Base-by-base conservation (phyloP, 805 yeast species). In the Yamadazyma philogaea region DNA sequence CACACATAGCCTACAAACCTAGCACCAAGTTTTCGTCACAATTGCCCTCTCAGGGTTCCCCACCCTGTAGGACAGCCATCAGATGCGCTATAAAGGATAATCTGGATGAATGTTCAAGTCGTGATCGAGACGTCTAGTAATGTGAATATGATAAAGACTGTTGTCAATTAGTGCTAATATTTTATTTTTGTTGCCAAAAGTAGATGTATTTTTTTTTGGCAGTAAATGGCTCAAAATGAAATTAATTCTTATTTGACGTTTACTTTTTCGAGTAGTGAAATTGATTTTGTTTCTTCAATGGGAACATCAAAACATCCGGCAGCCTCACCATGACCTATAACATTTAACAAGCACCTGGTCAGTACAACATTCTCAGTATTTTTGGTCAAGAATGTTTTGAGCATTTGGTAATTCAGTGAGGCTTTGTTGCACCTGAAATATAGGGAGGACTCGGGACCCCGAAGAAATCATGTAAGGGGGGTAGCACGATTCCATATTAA, bases 1-100 rank as follows among this genome's bases (percentile, higher is more conserved):
- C 19, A 21, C 36, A 24, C 36, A 33, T 33, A 33, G 36, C 36
- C 36, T 33, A 33, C 20, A 33, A 24, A 16, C 36, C 18, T 33
- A 18, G 24, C 21, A 20, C 36, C 14, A 33, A 33, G 11, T 19
- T 11, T 18, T 18, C 20, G n/a, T n/a, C n/a, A 16, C 17, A 14
- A 18, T 33, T 19, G 19, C 19, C 36, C 36, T 14, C 21, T 11
- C 36, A 33, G 36, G 36, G 36, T 33, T 33, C n/a, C 36, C 28
- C 10, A 24, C 10, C 28, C 10, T 11, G 12, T n/a, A 5, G 12
- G 28, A 11, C 28, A 24, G 10, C n/a, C 12, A n/a, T 24, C 10
- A 11, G 28, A 24, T 24, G 28, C 28, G 10, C 28, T n/a, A n/a
- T n/a, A n/a, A n/a, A n/a, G n/a, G n/a, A n/a, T n/a, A n/a, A n/a